These are phyloP conservation scores for Macrolepiota fuliginosa DNA, from an alignment of 768 basidiomycete genomes.

Conservation along the genomic window DNA sequence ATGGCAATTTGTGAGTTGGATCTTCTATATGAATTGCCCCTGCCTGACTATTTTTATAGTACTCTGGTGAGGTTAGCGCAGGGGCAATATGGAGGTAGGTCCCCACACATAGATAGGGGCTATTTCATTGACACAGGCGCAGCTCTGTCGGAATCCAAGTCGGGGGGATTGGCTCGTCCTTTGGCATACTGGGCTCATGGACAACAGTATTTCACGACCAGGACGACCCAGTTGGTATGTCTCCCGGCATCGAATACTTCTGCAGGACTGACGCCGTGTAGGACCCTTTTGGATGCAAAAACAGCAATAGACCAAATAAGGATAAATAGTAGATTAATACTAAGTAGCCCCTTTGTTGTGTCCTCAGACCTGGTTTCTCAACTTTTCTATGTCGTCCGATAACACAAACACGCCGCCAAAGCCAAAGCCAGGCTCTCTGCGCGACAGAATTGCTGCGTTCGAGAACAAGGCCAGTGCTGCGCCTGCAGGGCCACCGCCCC, in stretches of 20 bases:
- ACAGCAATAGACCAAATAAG: slow-evolving; percentile 1
- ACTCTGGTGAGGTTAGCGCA: slow-evolving; percentile 46
- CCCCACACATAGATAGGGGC: slow-evolving; percentile 3
- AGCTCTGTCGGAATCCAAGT: slow-evolving; percentile 65
- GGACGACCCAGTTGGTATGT: slow-evolving; percentile 45
- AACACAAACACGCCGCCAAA: slow-evolving; percentile 49
- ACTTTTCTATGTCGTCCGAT: slow-evolving; percentile 41
- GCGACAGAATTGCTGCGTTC: slow-evolving; percentile 88
- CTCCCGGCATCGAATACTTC: not conserved
- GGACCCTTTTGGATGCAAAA: slow-evolving; percentile 19
- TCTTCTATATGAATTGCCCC: not conserved
- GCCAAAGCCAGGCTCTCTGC: slow-evolving; percentile 73
- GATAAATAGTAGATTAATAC: slow-evolving; percentile 1
- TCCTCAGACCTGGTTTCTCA: not conserved
- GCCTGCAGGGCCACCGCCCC: slow-evolving; percentile 42
- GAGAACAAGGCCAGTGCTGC: slow-evolving; percentile 55
- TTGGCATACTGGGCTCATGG: slow-evolving; percentile 56
- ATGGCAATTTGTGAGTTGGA: slow-evolving; percentile 59
- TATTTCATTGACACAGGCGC: not conserved
- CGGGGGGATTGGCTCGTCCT: slow-evolving; percentile 56
- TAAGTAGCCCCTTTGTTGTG: not conserved
- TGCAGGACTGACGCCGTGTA: not conserved
- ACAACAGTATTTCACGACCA: slow-evolving; percentile 42
- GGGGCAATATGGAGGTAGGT: slow-evolving; percentile 56
- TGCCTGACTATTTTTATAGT: slow-evolving; percentile 24